Evolutionary conservation across 2,329 filamentous ascomycete genomes (phyloP).

Genomic region (Fusarium pininemorale): DNA sequence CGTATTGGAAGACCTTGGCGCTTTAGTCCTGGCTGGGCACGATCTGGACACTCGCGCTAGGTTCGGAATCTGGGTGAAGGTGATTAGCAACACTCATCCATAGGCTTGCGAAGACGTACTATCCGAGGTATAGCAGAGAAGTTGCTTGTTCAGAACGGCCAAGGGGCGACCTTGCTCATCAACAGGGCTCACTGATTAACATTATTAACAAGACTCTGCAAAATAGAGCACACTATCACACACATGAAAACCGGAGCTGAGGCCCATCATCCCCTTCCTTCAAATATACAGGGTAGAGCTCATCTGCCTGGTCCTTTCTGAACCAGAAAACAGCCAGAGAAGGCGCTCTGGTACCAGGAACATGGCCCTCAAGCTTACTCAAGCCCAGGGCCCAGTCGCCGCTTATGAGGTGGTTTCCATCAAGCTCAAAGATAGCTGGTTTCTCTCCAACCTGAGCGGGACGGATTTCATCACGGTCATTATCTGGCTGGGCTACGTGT

Average conservation of each 20-base stretch:
- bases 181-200: not conserved
- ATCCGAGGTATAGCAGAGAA: not conserved
- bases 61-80: too few species aligned
- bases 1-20: too few species aligned
- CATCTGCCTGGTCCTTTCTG: not conserved
- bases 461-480: not conserved
- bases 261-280: not conserved
- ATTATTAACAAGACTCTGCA: too few species aligned
- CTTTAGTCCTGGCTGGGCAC: too few species aligned
- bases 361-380: not conserved
- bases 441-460: not conserved
- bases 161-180: not conserved
- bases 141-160: not conserved
- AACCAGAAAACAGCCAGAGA: not conserved
- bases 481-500: not conserved
- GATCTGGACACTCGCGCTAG: too few species aligned
- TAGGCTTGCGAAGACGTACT: fast-evolving
- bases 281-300: not conserved
- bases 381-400: not conserved
- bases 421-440: not conserved
- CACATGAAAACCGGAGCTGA: not conserved
- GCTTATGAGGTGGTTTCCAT: not conserved
- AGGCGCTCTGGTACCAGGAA: not conserved
- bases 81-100: not conserved
- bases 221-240: not conserved